Evolutionary conservation across 345 rosid species (phyloP), one percentile per base, ranked within the genome.

Genomic region (Lenwebbia sp.): DNA sequence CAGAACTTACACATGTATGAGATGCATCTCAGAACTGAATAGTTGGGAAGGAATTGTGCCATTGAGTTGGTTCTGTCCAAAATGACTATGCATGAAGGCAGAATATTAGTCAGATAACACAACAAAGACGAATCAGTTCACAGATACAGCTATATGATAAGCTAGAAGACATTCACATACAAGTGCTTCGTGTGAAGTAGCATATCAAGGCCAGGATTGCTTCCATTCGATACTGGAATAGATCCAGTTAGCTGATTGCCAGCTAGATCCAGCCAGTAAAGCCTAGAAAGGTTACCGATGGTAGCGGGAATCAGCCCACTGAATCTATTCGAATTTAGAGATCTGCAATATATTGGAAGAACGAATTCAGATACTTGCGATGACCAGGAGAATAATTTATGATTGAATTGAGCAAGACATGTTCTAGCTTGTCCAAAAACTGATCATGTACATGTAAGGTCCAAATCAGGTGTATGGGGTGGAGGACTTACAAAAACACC

Each of bases 201-300:
- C 94, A 89, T 87, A 89, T 98, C 96, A 57, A 98, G 98, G 47
- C 99, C 99, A 87, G 94, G 96, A 54, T 90, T 84, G 19, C 88
- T 90, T 84, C 91, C 99, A 84, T 74, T 53, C 0, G 99, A 98
- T 30, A 98, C 95, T 40, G 99, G 99, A 83, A 98, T 91, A 5
- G 83, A 6, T 83, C 99, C 99, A 10, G 85, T 90, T 10, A 98
- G 92, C 87, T 87, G 89, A 90, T 98, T 98, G 87, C 94, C 97
- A 55, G 97, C 94, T 49, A 98, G 90, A 89, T 98, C 99, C 54
- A 98, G 88, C 99, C 95, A 98, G 88, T 93, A 91, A 26, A 98
- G 98, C 0, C 85, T 91, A 2, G 91, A 83, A 65, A 95, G 92
- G 50, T 82, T 91, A 30, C 99, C 99, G 25, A 98, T 92, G 81